phyloP scores from a whole-genome alignment of 108 stramenopile species.

The Nitzschia putrida region DNA sequence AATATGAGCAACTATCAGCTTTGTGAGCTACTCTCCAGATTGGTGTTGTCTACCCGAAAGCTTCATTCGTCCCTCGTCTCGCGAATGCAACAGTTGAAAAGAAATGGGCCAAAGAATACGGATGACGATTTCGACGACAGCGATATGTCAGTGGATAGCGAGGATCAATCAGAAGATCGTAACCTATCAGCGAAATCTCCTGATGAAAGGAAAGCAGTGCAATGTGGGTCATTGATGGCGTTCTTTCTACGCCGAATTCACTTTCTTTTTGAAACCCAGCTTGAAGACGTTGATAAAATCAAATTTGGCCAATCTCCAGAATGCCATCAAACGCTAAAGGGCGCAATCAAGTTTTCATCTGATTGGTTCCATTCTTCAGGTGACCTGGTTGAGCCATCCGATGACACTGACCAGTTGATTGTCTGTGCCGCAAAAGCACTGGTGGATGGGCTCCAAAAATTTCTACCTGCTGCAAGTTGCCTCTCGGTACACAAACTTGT shows the following conservation, averaged over 20 bases:
- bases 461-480: neutral
- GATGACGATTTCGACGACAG: conserved; percentile 36
- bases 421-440: conserved; percentile 7
- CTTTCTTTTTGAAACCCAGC: neutral
- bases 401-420: conserved; percentile 22
- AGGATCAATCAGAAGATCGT: conserved; percentile 3
- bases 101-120: neutral
- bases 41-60: conserved; percentile 24
- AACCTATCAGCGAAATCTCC: conserved; percentile 5
- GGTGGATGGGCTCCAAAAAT: neutral
- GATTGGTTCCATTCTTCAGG: conserved; percentile 21
- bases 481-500: neutral
- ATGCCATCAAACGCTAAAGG: conserved; percentile 7
- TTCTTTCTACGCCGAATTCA: conserved; percentile 11
- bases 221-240: conserved; percentile 31
- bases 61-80: conserved; percentile 5
- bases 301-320: conserved; percentile 7
- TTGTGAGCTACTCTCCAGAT: conserved; percentile 10
- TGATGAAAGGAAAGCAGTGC: conserved; percentile 26
- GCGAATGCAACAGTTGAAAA: conserved; percentile 16
- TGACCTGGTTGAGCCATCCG: conserved; percentile 5
- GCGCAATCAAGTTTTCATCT: conserved; percentile 19
- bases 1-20: neutral
- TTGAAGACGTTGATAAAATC: conserved; percentile 5
- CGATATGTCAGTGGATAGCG: conserved; percentile 28